A percentile compares a stretch with the other conserved stretches of the same genome.
These are phyloP conservation scores for Trichoderma orchidacearum DNA, from an alignment of 495 filamentous ascomycete genomes.

Conservation along the genomic window DNA sequence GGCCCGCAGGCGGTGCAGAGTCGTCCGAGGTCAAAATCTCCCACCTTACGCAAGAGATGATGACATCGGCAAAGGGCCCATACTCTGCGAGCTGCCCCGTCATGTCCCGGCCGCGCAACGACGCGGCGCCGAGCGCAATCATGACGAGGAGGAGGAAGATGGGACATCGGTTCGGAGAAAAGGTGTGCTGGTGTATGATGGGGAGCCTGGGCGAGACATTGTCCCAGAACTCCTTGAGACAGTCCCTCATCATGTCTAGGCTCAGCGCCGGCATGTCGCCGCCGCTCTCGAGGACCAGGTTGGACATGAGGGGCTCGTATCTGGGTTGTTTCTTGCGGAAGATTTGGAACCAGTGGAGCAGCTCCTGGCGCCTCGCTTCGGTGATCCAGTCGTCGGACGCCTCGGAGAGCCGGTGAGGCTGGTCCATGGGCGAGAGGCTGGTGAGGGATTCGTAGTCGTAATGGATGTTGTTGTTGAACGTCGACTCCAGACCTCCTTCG, in stretches of 20 bases:
- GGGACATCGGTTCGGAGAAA: slow-evolving; percentile 67
- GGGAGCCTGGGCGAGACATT: slow-evolving; percentile 87
- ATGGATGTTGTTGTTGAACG: slow-evolving; percentile 36
- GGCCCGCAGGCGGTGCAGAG: slow-evolving; percentile 74
- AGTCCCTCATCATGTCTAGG: slow-evolving; percentile 81
- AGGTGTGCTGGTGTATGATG: slow-evolving; percentile 87
- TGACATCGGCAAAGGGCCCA: slow-evolving; percentile 64
- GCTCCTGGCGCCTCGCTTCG: slow-evolving; percentile 66
- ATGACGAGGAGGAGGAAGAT: slow-evolving; percentile 73
- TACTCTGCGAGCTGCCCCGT: slow-evolving; percentile 53
- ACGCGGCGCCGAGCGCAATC: slow-evolving; percentile 83
- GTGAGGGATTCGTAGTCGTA: slow-evolving; percentile 39
- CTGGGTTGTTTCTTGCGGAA: slow-evolving; percentile 65
- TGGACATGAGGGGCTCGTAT: slow-evolving; percentile 54
- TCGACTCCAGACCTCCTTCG: slow-evolving; percentile 34
- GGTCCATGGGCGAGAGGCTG: slow-evolving; percentile 57
- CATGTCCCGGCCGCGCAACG: slow-evolving; percentile 63
- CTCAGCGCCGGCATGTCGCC: slow-evolving; percentile 61
- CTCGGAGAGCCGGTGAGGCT: slow-evolving; percentile 55
- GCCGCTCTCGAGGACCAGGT: slow-evolving; percentile 55
- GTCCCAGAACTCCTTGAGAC: slow-evolving; percentile 84
- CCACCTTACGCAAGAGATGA: slow-evolving; percentile 75
- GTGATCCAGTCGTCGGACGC: slow-evolving; percentile 65
- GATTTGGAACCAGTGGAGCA: slow-evolving; percentile 65
- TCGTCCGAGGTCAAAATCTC: slow-evolving; percentile 78